Base-by-base conservation (phyloP, 164 flowering plant species). In the Berberis thunbergii region DNA sequence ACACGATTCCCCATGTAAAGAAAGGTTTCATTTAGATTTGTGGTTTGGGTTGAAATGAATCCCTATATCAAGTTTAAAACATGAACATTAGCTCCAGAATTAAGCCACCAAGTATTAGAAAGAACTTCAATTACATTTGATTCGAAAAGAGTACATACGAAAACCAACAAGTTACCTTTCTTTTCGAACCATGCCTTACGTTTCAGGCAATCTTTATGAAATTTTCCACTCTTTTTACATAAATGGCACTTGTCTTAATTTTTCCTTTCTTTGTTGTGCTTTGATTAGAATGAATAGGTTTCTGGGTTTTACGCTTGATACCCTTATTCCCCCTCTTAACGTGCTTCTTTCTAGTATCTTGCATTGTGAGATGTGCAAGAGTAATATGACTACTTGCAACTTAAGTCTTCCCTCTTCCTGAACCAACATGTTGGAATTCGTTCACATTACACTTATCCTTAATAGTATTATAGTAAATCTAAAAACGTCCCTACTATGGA, bases 11-110 rank as follows among this genome's bases (percentile, higher is more conserved):
- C 61, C 13, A 11, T 4, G 46, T 13, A 13, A 1, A 64, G 4
- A 40, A 54, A 38, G 1, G 12, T 0, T 26, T 64, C 68, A 26
- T 42, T 42, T 44, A 2, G 10, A 7, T 39, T 64, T 52, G 26
- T 42, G 13, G 45, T 41, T 10, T 26, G 49, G 44, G 10, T 60
- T 45, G 7, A 4, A 53, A 44, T 54, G 63, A 64, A 60, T 64
- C 72, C 60, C 60, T 70, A 60, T 43, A 50, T 54, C 8, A 11
- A 4, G 52, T 70, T 53, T 1, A 55, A 53, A 49, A 70, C 55
- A 64, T 70, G 68, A 60, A 38, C 59, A 53, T 58, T 56, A 57
- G 54, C 12, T 40, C 56, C 66, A 11, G 48, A 39, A n/a, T 63
- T 58, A 62, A 62, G 7, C 62, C 62, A 69, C 57, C 67, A 57